phyloP scores from a whole-genome alignment of 345 rosid genomes.

The Luvunga scandens region DNA sequence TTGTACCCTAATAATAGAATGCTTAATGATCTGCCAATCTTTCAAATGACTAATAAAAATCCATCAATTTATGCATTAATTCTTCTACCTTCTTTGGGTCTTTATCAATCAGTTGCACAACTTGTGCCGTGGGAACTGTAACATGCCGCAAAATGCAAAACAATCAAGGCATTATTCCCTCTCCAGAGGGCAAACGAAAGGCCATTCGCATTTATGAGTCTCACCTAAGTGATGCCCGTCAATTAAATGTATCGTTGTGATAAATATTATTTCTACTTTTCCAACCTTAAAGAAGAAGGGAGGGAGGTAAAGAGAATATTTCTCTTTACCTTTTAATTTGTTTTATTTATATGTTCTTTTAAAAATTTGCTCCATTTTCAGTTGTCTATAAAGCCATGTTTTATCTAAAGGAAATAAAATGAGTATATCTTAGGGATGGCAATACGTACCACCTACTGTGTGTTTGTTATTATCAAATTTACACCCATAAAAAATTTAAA shows the following conservation, averaged over 20 bases:
- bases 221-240: background rate
- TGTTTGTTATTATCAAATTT: too few species aligned
- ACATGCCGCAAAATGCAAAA: background rate
- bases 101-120: background rate
- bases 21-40: background rate
- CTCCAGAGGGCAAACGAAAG: background rate
- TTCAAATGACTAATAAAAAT: background rate
- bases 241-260: background rate
- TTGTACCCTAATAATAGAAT: too few species aligned
- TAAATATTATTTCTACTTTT: background rate
- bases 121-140: background rate
- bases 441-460: too few species aligned
- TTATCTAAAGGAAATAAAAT: too few species aligned
- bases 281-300: background rate
- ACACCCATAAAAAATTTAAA: too few species aligned
- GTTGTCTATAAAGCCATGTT: too few species aligned
- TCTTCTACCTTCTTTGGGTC: background rate
- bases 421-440: too few species aligned
- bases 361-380: too few species aligned
- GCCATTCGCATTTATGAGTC: slow-evolving; percentile 1
- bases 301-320: background rate
- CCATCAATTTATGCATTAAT: background rate
- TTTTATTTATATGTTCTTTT: too few species aligned
- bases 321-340: background rate
- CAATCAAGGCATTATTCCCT: background rate